phyloP scores from a whole-genome alignment of 768 basidiomycete species.

The Thelephora ganbajun region DNA sequence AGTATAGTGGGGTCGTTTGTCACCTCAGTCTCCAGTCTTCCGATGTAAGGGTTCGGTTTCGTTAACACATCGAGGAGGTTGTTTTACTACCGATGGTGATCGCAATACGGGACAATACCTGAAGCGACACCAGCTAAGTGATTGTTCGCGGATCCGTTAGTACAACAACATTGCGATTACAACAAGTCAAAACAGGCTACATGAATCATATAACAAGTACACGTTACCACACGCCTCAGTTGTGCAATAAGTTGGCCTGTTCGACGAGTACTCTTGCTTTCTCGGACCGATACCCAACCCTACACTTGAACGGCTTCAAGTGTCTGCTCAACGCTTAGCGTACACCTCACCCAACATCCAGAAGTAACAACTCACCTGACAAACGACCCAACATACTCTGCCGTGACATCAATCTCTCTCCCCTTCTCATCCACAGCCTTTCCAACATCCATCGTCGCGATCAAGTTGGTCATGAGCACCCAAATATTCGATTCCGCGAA shows the following conservation, averaged over 20 bases:
- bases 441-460: constrained; percentile 13
- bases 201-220: too few species aligned
- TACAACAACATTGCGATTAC: too few species aligned
- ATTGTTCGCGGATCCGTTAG: too few species aligned
- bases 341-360: not conserved
- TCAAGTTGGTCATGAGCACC: constrained; percentile 13
- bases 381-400: constrained; percentile 28
- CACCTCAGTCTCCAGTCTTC: too few species aligned
- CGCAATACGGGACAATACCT: too few species aligned
- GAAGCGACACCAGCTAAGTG: too few species aligned
- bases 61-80: too few species aligned
- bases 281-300: constrained; percentile 26
- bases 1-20: too few species aligned
- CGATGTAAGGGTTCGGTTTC: too few species aligned
- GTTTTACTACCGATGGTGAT: too few species aligned
- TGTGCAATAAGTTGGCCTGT: not conserved
- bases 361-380: constrained; percentile 23
- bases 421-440: constrained; percentile 13
- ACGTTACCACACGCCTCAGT: too few species aligned
- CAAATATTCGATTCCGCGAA: constrained; percentile 13
- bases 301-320: constrained; percentile 34
- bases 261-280: constrained; percentile 9
- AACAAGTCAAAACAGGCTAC: too few species aligned
- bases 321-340: constrained; percentile 21
- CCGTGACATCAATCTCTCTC: constrained; percentile 22